Evolutionary conservation across 2,329 filamentous ascomycete species (phyloP).

Genomic region (Chaetomiaceae sp.): DNA sequence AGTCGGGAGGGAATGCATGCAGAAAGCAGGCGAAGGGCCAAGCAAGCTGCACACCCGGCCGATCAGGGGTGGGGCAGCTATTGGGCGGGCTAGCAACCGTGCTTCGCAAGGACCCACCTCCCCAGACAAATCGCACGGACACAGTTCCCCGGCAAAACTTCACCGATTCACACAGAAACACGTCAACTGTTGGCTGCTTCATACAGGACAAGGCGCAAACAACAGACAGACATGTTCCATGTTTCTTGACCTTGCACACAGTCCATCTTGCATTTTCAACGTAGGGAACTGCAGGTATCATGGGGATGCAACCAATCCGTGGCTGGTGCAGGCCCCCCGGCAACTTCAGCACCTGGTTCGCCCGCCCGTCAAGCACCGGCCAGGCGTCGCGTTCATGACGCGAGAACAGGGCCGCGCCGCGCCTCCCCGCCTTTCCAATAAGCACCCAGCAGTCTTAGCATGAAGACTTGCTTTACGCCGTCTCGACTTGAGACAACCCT

Average conservation of each 20-base stretch:
- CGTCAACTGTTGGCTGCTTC: no score
- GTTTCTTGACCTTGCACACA: no score
- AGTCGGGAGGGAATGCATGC: conserved; percentile 16
- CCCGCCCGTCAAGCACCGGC: background rate
- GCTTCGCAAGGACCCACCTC: background rate
- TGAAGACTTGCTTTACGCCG: conserved; percentile 1
- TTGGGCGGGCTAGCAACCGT: conserved; percentile 4
- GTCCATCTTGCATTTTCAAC: no score
- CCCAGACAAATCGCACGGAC: background rate
- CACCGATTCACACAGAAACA: background rate
- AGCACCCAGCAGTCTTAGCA: conserved; percentile 6
- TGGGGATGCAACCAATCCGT: no score
- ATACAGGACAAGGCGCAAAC: no score
- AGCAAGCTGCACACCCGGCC: background rate
- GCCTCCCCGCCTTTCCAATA: conserved; percentile 5
- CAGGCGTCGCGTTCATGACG: conserved; percentile 16
- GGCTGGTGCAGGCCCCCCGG: no score
- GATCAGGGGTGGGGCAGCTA: conserved; percentile 1
- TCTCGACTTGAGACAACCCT: no score
- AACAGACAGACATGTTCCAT: no score
- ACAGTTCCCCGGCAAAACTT: background rate
- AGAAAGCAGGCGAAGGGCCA: conserved; percentile 2
- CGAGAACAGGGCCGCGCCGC: conserved; percentile 15
- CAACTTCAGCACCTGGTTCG: conserved; percentile 5
- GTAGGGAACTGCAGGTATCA: no score